Base-by-base conservation (phyloP, 257 asterid species). In the Schizonepeta tenuifolia region DNA sequence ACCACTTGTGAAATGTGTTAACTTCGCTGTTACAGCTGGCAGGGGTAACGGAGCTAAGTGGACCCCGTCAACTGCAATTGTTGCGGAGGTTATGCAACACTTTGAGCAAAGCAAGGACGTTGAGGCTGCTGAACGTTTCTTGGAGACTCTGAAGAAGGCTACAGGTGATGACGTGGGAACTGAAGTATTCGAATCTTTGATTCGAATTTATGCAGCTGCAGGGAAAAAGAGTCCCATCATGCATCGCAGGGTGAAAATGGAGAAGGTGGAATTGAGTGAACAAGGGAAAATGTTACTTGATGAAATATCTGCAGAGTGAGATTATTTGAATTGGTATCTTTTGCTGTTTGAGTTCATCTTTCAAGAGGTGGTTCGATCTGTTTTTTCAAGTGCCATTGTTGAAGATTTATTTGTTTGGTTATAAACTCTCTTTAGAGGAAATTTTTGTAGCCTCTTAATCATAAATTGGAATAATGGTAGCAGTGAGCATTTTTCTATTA, bases 201-300 rank as follows among this genome's bases (percentile, higher is more conserved):
- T 90, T 73, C 83, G 85, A 88, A 88, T 85, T 3, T 94, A 94
- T 47, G 86, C 87, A 15, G 90, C 87, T 74, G 92, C 98, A 7
- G 97, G 84, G 70, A 85, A 74, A 74, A 89, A 88, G 72, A 88
- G 90, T 76, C 49, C 81, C 4, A 78, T 81, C 65, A 82, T 91
- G 86, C 86, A 84, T 35, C 89, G 87, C 40, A 69, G 95, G 82
- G 65, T 89, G 70, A 94, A 90, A 83, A 91, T 94, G 98, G 99
- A 91, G 86, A 87, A 85, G 28, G 87, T 85, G 40, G 92, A 88
- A 77, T 81, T 94, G 72, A 90, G 91, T 4, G 93, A 83, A 70
- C 93, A 87, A 76, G 95, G 93, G 74, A 80, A 77, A 49, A 85
- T 71, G 56, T 79, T 94, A 62, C 85, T 94, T 28, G 84, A 87